Percentiles rank a stretch among this genome's conserved stretches.
These are phyloP conservation scores for Metarhizium guizhouense DNA, from an alignment of 2,329 filamentous ascomycete genomes.

Conservation along the genomic window DNA sequence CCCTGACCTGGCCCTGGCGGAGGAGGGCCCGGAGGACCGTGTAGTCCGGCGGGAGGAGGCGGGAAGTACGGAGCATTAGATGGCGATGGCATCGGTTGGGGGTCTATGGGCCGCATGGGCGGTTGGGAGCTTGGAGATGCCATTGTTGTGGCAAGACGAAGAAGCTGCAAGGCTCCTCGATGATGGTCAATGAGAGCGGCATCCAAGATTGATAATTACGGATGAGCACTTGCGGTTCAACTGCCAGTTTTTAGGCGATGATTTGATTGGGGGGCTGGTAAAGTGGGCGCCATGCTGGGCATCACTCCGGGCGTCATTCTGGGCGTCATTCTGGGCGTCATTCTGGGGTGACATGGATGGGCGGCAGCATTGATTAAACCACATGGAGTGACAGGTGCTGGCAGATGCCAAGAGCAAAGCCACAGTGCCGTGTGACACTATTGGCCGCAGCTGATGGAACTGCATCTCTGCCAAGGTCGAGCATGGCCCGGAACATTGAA, in stretches of 20 bases:
- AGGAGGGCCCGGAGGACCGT: neutral
- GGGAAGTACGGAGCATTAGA: constrained; percentile 9
- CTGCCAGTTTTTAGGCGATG: neutral
- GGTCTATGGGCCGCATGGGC: constrained; percentile 17
- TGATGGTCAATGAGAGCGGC: neutral
- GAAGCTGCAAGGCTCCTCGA: neutral
- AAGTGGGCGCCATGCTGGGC: neutral
- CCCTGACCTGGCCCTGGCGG: constrained; percentile 1
- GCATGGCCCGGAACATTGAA: too few relatives aligned
- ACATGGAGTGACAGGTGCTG: too few relatives aligned
- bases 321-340: neutral
- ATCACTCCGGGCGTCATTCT: neutral
- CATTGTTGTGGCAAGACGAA: neutral
- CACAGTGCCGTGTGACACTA: neutral
- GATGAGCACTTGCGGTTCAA: neutral
- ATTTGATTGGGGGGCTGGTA: neutral
- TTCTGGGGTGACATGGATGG: too few relatives aligned
- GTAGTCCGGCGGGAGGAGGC: constrained; percentile 5
- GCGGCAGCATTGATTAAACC: too few relatives aligned
- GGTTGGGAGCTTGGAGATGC: constrained; percentile 8
- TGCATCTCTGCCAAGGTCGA: too few relatives aligned
- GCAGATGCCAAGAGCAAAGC: neutral
- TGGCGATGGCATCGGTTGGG: constrained; percentile 16
- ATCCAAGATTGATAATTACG: neutral
- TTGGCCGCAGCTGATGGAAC: neutral